Base-by-base conservation (phyloP, 2,329 filamentous ascomycete genomes). In the Chaetomiaceae sp. region DNA sequence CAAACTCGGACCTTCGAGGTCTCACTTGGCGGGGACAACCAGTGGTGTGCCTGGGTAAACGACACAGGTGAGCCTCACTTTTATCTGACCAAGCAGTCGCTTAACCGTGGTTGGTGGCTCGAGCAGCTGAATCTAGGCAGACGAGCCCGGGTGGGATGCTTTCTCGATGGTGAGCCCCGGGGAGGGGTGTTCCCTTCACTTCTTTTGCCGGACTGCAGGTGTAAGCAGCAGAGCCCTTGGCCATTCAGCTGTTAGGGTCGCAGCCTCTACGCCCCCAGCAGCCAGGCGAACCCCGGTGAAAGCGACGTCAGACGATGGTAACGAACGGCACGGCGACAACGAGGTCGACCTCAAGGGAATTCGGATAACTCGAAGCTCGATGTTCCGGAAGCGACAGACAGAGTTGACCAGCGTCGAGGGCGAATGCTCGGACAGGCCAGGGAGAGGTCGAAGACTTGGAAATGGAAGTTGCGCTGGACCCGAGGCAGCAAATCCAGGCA, bases 191-290 rank as follows among this genome's bases (percentile, higher is more conserved):
- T n/a, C n/a, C n/a, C n/a, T 36, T 46, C 38, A 43, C 29, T 47
- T 45, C 46, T 53, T 50, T 47, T 54, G 47, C 53, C 47, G 37
- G 42, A 45, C 44, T 55, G 54, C 46, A 50, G 50, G 56, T n/a
- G n/a, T 52, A 53, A 54, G 49, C 49, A 56, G 38, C 35, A 48
- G 38, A 34, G 26, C 35, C 42, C 46, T 47, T 49, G 55, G 42
- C 55, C 55, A 58, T 50, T 56, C 55, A 58, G 43, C 48, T 48
- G 40, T 45, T 40, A 39, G 15, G 24, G 39, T 49, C 32, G 50
- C 49, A 48, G 50, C 48, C 36, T 48, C 48, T 43, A 27, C 22
- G 11, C 38, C 42, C 24, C 43, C 37, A 29, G 35, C 35, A 17
- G 32, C 30, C 50, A 36, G 44, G 27, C 30, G 33, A 32, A 42